phyloP scores from a whole-genome alignment of 371 early-diverging fungal species.

The Rhizomucor pusillus region DNA sequence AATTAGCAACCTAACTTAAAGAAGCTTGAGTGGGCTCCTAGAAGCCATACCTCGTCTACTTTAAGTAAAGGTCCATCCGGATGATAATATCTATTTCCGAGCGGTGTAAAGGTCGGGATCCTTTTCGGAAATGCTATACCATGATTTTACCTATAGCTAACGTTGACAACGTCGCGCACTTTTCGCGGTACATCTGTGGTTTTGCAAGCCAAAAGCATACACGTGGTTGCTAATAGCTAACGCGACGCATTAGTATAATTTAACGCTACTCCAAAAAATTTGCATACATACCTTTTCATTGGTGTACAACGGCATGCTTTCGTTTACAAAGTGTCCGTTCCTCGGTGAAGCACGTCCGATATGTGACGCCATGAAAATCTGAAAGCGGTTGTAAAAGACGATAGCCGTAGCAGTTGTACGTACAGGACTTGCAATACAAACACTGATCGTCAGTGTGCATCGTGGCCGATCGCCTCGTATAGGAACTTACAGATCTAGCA shows the following conservation, averaged over 20 bases:
- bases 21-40: no score
- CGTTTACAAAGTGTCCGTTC: slow-evolving; percentile 22
- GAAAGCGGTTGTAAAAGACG: slow-evolving; percentile 44
- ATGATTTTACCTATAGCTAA: slow-evolving; percentile 40
- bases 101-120: no score
- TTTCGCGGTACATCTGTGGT: slow-evolving; percentile 54
- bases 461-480: not conserved
- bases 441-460: not conserved
- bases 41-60: slow-evolving; percentile 44
- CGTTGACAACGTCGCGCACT: slow-evolving; percentile 59
- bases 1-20: no score
- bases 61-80: slow-evolving; percentile 34
- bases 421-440: slow-evolving; percentile 31
- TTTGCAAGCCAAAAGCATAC: slow-evolving; percentile 56
- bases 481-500: slow-evolving; percentile 28
- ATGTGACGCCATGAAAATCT: slow-evolving; percentile 26
- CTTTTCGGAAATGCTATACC: no score
- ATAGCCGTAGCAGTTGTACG: slow-evolving; percentile 48
- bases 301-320: slow-evolving; percentile 15
- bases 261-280: not conserved
- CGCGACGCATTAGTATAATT: not conserved
- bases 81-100: slow-evolving; percentile 33
- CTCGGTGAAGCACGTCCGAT: slow-evolving; percentile 10
- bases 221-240: slow-evolving; percentile 49
- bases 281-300: slow-evolving; percentile 33